A percentile compares a stretch with the other conserved stretches of the same genome.
These are phyloP conservation scores for Neolentinus lepideus DNA, from an alignment of 1,284 basidiomycete genomes.

Conservation along the genomic window DNA sequence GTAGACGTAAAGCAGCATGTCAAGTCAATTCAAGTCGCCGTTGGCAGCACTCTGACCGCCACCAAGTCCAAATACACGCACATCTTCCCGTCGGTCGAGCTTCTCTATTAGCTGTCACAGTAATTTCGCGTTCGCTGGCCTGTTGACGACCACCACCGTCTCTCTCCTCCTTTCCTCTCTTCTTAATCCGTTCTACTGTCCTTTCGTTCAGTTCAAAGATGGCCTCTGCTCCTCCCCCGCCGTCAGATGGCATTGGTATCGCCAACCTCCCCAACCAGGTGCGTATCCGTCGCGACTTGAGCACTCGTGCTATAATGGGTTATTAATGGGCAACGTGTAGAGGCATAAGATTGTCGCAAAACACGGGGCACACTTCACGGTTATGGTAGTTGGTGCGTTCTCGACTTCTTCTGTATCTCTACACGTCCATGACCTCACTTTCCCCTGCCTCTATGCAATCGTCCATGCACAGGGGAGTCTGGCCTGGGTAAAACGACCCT, in stretches of 20 bases:
- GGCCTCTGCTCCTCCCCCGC: conserved; percentile 14
- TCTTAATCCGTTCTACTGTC: neutral
- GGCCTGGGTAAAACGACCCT: conserved; percentile 93
- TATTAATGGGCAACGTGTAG: conserved; percentile 29
- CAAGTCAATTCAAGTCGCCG: neutral
- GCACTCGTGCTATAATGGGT: neutral
- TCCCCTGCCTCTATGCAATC: no score
- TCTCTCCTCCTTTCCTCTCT: neutral
- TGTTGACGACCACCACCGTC: conserved; percentile 1
- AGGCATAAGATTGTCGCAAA: conserved; percentile 97
- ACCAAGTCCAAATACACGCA: neutral
- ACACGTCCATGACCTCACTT: no score
- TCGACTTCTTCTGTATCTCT: no score
- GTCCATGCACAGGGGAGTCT: conserved; percentile 80
- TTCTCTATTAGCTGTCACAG: neutral
- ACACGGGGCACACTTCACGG: conserved; percentile 94
- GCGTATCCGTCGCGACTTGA: conserved; percentile 17
- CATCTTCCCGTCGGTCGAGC: neutral
- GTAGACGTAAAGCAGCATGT: neutral
- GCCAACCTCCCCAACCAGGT: conserved; percentile 98
- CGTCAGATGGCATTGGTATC: conserved; percentile 75
- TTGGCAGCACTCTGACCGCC: neutral
- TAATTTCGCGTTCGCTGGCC: neutral
- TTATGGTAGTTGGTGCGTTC: conserved; percentile 98
- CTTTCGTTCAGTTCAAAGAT: conserved; percentile 3